Base-by-base conservation (phyloP, 495 filamentous ascomycete genomes). In the Cetradonia linearis region DNA sequence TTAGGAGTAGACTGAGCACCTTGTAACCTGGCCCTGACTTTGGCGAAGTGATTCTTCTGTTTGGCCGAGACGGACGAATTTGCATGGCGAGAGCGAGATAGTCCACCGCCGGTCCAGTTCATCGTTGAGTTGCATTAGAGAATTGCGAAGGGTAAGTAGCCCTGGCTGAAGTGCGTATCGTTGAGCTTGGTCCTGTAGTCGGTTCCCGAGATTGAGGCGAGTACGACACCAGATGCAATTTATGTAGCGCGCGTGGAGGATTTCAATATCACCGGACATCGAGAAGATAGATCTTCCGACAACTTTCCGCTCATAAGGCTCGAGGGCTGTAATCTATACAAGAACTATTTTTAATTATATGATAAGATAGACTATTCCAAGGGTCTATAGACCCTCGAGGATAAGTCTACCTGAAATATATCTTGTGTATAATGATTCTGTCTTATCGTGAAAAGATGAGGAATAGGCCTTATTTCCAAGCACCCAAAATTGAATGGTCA, bases 61-160 rank as follows among this genome's bases (percentile, higher is more conserved):
- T 62, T 47, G 1, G 56, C 56, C 5, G 62, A 46, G 33, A 62
- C 30, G 37, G 55, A 62, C 7, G 49, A 52, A 25, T 66, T 66
- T 9, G 55, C 48, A 44, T 66, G 62, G 14, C 64, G 63, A 37
- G 66, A 68, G 37, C 66, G 37, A 37, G 40, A 62, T 27, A 68
- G 62, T 18, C 36, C 56, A 18, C 66, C 66, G n/a, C 66, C 66
- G 5, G 59, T 66, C 66, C 66, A 68, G 13, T 68, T 68, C 66
- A 68, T 68, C 4, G n/a, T 23, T 16, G 6, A 33, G 33, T n/a
- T 23, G 27, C 4, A 18, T 27, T n/a, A 11, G 36, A 10, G 7
- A 20, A 20, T 14, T 33, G 13, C 7, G 6, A 10, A 44, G 5
- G 33, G 25, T n/a, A 46, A 0, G 20, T 46, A 23, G 20, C n/a